Evolutionary conservation across 495 filamentous ascomycete species (phyloP), one percentile per base, ranked within the genome.

Genomic region (Extremus antarcticus): DNA sequence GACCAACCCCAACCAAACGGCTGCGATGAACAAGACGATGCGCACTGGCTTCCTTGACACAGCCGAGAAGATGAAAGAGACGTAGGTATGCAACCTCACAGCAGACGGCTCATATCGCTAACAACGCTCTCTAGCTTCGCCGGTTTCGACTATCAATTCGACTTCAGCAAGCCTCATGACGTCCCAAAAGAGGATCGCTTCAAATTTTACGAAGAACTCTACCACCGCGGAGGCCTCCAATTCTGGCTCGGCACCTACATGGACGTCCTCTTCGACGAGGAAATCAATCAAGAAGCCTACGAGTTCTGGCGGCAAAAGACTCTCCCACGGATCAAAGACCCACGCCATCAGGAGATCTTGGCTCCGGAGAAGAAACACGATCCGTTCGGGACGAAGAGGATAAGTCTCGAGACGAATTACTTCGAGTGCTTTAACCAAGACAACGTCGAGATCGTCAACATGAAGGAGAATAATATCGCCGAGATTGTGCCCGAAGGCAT

Each of bases 341-440:
- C 77, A 0, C 54, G 50, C 11, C 69, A 70, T 23, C 60, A 69
- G n/a, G 76, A 81, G 20, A 49, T 80, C 10, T 66, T 84, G 16
- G 78, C 77, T 0, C 80, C 80, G 0, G 43, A 69, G 16, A 63
- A 78, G 43, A 69, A 69, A 25, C 78, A 73, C 0, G 74, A 83
- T 57, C 60, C 68, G 0, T 81, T 75, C 38, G 81, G 79, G 10
- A 63, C 70, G 4, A 83, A 81, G 60, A 70, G 80, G 0, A 73
- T 75, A 1, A 76, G 69, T 17, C 68, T 84, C 4, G 78, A 83
- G 55, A 55, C 66, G 23, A 64, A 74, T 45, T 84, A 77, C 65
- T 84, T 75, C 55, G 80, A 83, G 56, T 70, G 73, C 29, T 77
- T 83, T 65, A 78, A 83, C 55, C 61, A 66, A n/a, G 65, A 69